These are phyloP conservation scores for Diplodia corticola DNA, from an alignment of 2,329 filamentous ascomycete genomes.

Conservation along the genomic window DNA sequence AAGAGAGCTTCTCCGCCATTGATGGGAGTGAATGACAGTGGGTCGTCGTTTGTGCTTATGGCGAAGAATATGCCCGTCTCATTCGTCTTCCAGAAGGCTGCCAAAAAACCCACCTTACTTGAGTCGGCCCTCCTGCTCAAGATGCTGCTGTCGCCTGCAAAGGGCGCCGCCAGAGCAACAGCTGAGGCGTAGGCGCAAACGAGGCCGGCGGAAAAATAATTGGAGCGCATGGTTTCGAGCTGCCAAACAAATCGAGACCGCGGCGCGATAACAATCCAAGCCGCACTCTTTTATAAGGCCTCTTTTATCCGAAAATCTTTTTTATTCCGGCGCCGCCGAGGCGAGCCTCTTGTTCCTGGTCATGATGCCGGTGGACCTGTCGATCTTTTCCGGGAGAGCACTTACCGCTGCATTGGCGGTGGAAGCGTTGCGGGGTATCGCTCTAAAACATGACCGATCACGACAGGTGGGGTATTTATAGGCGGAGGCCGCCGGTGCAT, in stretches of 20 bases:
- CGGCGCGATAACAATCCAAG: no score
- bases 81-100: conserved; percentile 1
- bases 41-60: neutral
- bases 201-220: neutral
- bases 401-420: neutral
- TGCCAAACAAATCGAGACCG: neutral
- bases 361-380: conserved; percentile 3
- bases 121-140: neutral
- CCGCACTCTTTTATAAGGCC: neutral
- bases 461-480: neutral
- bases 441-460: neutral
- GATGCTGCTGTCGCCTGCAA: neutral
- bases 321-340: neutral
- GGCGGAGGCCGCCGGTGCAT: neutral
- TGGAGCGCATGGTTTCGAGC: neutral
- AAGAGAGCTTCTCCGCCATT: conserved; percentile 25
- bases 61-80: conserved; percentile 5
- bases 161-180: neutral
- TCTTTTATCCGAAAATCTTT: neutral
- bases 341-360: neutral
- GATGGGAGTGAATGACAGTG: conserved; percentile 20
- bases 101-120: neutral
- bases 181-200: neutral
- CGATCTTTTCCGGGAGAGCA: neutral
- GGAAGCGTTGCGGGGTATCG: neutral